phyloP scores from a whole-genome alignment of 345 rosid genomes.

The Gossypium ekmanianum region DNA sequence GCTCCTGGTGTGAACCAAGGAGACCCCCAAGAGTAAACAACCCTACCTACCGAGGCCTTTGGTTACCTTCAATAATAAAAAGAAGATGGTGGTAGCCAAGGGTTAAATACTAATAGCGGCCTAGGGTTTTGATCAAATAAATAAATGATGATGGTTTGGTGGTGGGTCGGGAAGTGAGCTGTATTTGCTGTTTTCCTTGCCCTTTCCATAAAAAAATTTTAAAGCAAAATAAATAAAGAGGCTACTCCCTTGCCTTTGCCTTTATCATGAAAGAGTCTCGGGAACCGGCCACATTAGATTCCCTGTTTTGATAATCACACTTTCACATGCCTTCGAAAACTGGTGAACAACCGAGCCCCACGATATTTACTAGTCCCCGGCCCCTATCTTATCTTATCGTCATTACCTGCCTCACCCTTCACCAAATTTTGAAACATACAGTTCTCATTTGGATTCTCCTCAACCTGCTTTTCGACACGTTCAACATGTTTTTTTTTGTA shows the following conservation, averaged over 20 bases:
- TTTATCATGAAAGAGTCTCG: slow-evolving; percentile 19
- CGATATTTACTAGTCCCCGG: not conserved
- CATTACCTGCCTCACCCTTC: not conserved
- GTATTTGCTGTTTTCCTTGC: not conserved
- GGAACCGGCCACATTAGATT: slow-evolving; percentile 29
- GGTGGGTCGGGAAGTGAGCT: slow-evolving; percentile 15
- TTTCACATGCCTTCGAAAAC: slow-evolving; percentile 7
- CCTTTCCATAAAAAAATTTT: not conserved
- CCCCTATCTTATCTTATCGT: no score
- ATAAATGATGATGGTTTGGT: not conserved
- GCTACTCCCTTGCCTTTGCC: not conserved
- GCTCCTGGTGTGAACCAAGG: not conserved
- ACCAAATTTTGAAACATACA: no score
- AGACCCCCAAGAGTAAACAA: not conserved
- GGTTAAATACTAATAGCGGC: not conserved
- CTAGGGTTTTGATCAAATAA: slow-evolving; percentile 1
- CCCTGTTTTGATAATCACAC: slow-evolving; percentile 20
- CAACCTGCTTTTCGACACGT: no score
- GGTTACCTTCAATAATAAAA: not conserved
- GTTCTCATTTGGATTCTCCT: no score
- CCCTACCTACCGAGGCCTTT: not conserved
- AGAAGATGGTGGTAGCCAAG: not conserved
- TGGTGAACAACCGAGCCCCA: not conserved
- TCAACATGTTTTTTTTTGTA: no score
- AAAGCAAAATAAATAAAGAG: not conserved